Base-by-base conservation (phyloP, 2,329 filamentous ascomycete genomes). In the Colletotrichum sp. region DNA sequence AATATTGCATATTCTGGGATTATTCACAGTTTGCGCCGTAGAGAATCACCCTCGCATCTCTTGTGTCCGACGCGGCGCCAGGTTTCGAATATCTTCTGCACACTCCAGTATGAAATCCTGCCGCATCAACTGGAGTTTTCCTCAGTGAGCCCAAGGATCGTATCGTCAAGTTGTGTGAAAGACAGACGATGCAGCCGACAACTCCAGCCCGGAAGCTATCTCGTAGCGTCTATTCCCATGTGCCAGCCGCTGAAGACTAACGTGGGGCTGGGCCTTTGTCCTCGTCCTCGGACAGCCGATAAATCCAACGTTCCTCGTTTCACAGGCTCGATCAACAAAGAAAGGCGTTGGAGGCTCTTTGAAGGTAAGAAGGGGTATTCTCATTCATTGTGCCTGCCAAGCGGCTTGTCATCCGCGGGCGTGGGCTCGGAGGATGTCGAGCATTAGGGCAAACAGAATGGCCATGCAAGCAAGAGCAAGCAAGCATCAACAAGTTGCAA, bases 241-340 rank as follows among this genome's bases (percentile, higher is more conserved):
- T 48, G 57, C 57, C 26, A 28, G 67, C 57, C 57, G 57, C 64
- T 38, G 61, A 28, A 34, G 10, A 30, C 34, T 28, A 55, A 65
- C 65, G 48, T 65, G 43, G 38, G 38, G 21, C 34, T 63, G 26
- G 9, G 64, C 24, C 74, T 74, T 73, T 75, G 70, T 73, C 38
- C 67, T 63, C 28, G 34, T 24, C 18, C 38, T 58, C 26, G 63
- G 26, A 65, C 43, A 28, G 34, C 21, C 8, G 34, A 48, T 26
- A 52, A 68, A 68, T 26, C 30, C 71, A 72, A 75, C 70, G 70
- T 64, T 18, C 30, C 28, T n/a, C 36, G 64, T 72, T 65, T 65
- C 63, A 57, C n/a, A 16, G 13, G n/a, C 16, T 60, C 64, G 43
- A 65, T 58, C 9, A 48, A 75, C 64, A 75, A 75, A 75, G 73